phyloP scores from a whole-genome alignment of 2,329 filamentous ascomycete genomes.

The Fusarium veterinarium region DNA sequence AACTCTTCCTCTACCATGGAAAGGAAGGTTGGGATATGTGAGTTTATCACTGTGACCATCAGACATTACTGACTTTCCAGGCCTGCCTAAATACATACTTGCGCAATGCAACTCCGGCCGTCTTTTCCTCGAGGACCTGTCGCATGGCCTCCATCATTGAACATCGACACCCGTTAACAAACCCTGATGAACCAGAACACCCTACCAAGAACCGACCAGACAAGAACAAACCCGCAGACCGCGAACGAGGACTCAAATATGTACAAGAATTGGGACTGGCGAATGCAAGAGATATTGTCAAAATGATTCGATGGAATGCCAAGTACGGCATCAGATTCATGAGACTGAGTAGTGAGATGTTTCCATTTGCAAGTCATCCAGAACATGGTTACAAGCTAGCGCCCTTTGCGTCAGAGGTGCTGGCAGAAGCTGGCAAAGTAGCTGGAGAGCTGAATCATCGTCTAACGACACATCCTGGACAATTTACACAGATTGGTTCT shows the following conservation, averaged over 20 bases:
- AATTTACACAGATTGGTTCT: constrained; percentile 91
- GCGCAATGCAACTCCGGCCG: constrained; percentile 80
- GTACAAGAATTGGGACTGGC: constrained; percentile 82
- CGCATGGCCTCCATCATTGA: constrained; percentile 91
- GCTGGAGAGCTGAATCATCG: constrained; percentile 84
- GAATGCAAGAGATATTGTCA: constrained; percentile 84
- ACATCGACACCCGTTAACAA: constrained; percentile 82
- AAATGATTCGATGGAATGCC: constrained; percentile 93
- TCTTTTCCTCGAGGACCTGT: constrained; percentile 93
- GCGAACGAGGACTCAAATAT: constrained; percentile 75
- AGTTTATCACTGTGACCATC: constrained; percentile 44
- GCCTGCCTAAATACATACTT: constrained; percentile 95
- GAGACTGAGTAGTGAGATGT: constrained; percentile 94
- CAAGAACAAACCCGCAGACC: constrained; percentile 73
- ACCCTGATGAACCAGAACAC: constrained; percentile 82
- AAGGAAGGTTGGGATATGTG: constrained; percentile 88
- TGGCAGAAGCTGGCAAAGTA: constrained; percentile 81
- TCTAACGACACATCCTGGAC: constrained; percentile 90
- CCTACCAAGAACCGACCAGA: constrained; percentile 88
- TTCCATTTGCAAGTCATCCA: constrained; percentile 91
- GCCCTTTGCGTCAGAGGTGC: constrained; percentile 81
- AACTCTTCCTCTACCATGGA: constrained; percentile 89
- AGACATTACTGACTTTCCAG: constrained; percentile 51
- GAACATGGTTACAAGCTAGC: constrained; percentile 88
- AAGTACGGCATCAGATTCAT: constrained; percentile 93